Conservation (phyloP, 176 grass and related monocot species). For the Juncus inflexus region DNA sequence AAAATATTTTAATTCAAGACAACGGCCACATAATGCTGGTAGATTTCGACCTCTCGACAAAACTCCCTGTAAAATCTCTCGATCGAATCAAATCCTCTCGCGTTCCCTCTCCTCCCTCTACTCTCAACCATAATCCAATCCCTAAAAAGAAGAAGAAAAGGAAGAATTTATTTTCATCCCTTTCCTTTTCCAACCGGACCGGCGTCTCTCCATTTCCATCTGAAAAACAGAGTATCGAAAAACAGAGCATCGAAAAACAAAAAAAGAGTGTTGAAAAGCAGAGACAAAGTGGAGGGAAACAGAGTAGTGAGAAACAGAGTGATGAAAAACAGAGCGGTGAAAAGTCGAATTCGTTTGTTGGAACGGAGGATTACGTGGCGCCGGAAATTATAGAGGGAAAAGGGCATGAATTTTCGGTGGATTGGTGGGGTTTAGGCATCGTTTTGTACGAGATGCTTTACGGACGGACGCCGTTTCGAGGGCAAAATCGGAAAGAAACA, state of each 20-base stretch:
- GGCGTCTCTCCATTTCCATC: constrained; percentile 21
- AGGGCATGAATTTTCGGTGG: constrained; percentile 89
- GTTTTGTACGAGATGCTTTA: constrained; percentile 99
- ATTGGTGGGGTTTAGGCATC: constrained; percentile 90
- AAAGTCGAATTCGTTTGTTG: constrained; percentile 96
- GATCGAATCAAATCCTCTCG: neutral
- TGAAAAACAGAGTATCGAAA: neutral
- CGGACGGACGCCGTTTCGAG: constrained; percentile 90
- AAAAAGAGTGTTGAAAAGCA: constrained; percentile 23
- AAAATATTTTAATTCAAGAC: constrained; percentile 67
- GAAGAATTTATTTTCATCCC: neutral
- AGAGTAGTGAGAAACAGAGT: neutral
- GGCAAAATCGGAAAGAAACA: constrained; percentile 90
- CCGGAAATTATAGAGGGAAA: constrained; percentile 88
- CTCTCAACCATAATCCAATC: constrained; percentile 3
- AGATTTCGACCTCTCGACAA: constrained; percentile 83
- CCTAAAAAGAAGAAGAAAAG: constrained; percentile 25
- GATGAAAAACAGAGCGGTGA: constrained; percentile 31
- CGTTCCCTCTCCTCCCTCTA: neutral
- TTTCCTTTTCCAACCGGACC: constrained; percentile 24
- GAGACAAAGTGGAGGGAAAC: neutral
- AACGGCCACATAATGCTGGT: constrained; percentile 72
- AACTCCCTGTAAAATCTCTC: constrained; percentile 23
- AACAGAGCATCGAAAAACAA: constrained; percentile 19
- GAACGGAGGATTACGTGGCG: constrained; percentile 96